These are phyloP conservation scores for Dictyostelium capitatum DNA, from an alignment of 78 protist genomes.

Conservation along the genomic window DNA sequence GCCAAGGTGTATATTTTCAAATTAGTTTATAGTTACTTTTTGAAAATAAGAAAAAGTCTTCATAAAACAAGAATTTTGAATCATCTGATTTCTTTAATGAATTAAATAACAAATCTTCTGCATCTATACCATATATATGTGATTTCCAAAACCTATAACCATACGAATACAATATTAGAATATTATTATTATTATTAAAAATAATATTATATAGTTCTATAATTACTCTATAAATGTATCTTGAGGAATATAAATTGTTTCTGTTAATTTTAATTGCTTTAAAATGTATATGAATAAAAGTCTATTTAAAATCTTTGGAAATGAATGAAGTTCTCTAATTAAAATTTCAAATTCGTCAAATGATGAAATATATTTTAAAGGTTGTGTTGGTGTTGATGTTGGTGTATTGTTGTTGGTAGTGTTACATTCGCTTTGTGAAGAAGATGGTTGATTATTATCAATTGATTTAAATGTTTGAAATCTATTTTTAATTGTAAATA, in stretches of 20 bases:
- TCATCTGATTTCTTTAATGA: conserved; percentile 29
- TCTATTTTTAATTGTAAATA: conserved; percentile 15
- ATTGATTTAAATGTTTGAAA: conserved; percentile 12
- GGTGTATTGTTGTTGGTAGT: background rate
- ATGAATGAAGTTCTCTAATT: conserved; percentile 19
- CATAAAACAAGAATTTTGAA: conserved; percentile 48
- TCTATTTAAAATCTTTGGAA: conserved; percentile 55
- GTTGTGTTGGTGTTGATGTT: background rate
- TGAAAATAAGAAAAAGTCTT: conserved; percentile 70
- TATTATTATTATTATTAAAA: background rate
- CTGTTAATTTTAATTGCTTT: background rate
- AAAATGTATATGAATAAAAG: conserved; percentile 24
- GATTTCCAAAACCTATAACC: conserved; percentile 57
- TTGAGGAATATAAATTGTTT: conserved; percentile 17
- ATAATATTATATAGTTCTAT: no score
- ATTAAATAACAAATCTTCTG: conserved; percentile 70
- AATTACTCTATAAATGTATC: conserved; percentile 53
- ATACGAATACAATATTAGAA: background rate
- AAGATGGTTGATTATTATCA: background rate
- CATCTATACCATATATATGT: conserved; percentile 21
- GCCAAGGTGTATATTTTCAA: background rate
- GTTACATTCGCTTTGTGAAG: background rate
- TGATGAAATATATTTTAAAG: background rate
- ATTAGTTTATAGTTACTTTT: conserved; percentile 7
- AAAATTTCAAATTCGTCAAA: conserved; percentile 60